Conservation (phyloP, 345 rosid species). For the Heritiera fomes region DNA sequence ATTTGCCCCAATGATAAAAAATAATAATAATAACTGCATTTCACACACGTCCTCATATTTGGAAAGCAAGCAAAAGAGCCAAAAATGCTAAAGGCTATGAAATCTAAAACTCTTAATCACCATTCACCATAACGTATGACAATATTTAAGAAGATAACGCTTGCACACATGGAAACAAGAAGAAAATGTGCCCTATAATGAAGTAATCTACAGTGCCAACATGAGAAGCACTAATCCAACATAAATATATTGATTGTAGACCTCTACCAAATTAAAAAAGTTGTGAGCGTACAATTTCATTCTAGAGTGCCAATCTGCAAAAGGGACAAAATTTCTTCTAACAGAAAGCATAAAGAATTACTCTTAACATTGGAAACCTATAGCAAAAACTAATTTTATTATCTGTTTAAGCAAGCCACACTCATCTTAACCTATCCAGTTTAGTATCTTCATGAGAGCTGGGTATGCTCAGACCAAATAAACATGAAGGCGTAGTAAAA, state of each 20-base stretch:
- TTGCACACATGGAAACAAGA: background rate
- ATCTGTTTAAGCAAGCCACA: background rate
- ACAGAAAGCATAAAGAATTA: constrained; percentile 2
- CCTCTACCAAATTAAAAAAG: background rate
- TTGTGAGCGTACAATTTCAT: background rate
- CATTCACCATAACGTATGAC: background rate
- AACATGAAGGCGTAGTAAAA: background rate
- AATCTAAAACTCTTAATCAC: background rate
- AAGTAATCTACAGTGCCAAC: background rate
- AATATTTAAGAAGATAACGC: background rate
- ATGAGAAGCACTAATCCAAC: background rate
- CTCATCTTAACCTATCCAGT: background rate
- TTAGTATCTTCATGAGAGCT: background rate
- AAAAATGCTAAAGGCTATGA: background rate
- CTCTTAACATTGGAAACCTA: background rate
- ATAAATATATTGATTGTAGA: constrained; percentile 5
- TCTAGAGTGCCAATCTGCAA: background rate
- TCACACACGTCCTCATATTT: background rate
- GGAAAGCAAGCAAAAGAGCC: background rate
- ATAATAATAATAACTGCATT: background rate
- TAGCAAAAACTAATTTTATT: background rate
- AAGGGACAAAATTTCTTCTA: background rate
- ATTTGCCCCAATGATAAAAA: background rate
- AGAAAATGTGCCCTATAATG: background rate
- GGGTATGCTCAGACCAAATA: background rate